Percentiles rank a stretch among this genome's conserved stretches.
These are phyloP conservation scores for Aspergillus amoenus DNA, from an alignment of 2,329 filamentous ascomycete genomes.

Conservation along the genomic window DNA sequence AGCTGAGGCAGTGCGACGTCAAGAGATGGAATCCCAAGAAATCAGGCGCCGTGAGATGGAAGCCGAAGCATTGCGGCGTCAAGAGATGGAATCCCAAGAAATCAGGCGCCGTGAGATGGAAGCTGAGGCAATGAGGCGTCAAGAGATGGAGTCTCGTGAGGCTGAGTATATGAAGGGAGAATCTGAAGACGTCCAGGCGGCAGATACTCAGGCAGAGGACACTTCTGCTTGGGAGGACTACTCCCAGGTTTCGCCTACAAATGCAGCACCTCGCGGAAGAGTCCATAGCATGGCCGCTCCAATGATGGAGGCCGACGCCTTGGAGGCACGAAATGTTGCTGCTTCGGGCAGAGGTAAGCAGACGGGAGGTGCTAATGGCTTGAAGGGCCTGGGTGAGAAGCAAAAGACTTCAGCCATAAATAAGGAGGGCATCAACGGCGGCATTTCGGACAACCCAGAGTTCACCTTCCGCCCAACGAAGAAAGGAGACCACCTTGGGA, in stretches of 20 bases:
- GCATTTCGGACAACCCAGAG: background rate
- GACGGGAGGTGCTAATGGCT: background rate
- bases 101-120: too few species aligned
- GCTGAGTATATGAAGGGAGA: background rate
- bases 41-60: too few species aligned
- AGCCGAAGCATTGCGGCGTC: too few species aligned
- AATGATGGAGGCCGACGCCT: slow-evolving; percentile 5
- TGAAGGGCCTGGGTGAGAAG: background rate
- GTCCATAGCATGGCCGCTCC: slow-evolving; percentile 9
- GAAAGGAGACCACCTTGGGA: background rate
- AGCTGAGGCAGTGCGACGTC: too few species aligned
- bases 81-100: too few species aligned
- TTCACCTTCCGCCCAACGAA: background rate
- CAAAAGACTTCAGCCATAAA: background rate
- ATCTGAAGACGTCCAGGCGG: background rate
- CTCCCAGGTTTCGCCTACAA: background rate
- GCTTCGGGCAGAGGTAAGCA: background rate
- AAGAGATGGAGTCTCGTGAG: background rate
- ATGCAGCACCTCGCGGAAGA: background rate
- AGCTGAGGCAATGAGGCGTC: background rate
- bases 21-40: too few species aligned
- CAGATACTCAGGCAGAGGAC: background rate
- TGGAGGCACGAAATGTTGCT: background rate
- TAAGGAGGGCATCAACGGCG: slow-evolving; percentile 2
- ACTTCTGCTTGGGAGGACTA: background rate